Conservation (phyloP, 192 early-diverging fungal species). For the Oehlia diaphana region DNA sequence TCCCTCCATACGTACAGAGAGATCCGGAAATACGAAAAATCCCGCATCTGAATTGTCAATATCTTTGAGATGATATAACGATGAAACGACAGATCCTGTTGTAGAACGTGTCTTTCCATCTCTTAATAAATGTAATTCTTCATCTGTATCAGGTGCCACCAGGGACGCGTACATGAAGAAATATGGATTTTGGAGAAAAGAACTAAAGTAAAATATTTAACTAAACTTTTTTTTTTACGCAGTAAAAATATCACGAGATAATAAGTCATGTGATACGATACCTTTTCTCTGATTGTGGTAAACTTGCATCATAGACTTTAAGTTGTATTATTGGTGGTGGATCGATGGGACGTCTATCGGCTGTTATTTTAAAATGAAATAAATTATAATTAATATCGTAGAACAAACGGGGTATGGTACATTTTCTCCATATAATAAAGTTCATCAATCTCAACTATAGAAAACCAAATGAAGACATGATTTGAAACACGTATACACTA, state of each 20-base stretch:
- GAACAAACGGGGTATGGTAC: background rate
- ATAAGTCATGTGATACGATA: background rate
- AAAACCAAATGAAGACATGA: too few species aligned
- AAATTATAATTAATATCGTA: background rate
- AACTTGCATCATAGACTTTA: conserved; percentile 31
- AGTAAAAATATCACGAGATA: conserved; percentile 4
- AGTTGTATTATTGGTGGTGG: conserved; percentile 75
- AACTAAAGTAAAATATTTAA: conserved; percentile 21
- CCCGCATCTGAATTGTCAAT: conserved; percentile 86
- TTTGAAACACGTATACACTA: too few species aligned
- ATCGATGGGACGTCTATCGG: conserved; percentile 78
- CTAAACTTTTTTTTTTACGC: background rate
- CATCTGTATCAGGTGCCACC: conserved; percentile 76
- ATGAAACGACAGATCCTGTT: conserved; percentile 94
- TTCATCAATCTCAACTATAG: too few species aligned
- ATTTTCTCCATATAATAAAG: too few species aligned
- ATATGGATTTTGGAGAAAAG: conserved; percentile 80
- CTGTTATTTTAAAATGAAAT: conserved; percentile 33
- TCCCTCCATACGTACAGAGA: conserved; percentile 93
- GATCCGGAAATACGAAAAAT: conserved; percentile 96
- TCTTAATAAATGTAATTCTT: conserved; percentile 85
- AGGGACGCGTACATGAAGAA: conserved; percentile 97
- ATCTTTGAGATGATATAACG: conserved; percentile 87
- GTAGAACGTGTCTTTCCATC: conserved; percentile 84
- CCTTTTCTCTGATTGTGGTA: conserved; percentile 26